Base-by-base conservation (phyloP, 2,329 filamentous ascomycete genomes). In the Trichoderma afroharzianum region DNA sequence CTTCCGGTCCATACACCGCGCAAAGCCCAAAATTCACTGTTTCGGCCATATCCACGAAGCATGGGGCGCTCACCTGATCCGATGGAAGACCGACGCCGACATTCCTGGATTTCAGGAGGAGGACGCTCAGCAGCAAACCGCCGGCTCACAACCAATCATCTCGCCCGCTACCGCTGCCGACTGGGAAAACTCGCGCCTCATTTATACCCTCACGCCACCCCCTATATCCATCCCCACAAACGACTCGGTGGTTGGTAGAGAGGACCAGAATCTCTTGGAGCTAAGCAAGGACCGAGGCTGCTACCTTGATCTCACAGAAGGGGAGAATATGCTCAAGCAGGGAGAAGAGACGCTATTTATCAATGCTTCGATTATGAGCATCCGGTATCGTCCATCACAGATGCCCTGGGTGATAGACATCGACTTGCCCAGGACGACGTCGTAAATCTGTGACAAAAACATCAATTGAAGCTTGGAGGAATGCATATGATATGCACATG, bases 31-130 rank as follows among this genome's bases (percentile, higher is more conserved):
- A 7, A 73, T 89, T 4, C 86, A 88, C 76, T 88, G 86, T 76
- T 89, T 88, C 71, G 87, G 87, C 0, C 88, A 89, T 72, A 85
- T 89, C n/a, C 88, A 90, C 75, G 86, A 88, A 74, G 84, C 82
- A 0, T 91, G 88, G 87, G 90, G 89, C 3, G 85, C 83, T 0
- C 85, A 84, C 67, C 72, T 87, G 3, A 83, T 88, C 0, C 79
- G 80, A 1, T 92, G 89, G 90, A 79, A 77, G 14, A 26, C 73
- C 9, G 47, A 30, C 21, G 12, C 69, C 24, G 58, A 82, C 79
- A 12, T 6, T 39, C n/a, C 11, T 6, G 3, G 36, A 2, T 2
- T 14, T 0, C 3, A 18, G 8, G 21, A 18, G 36, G 36, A 18
- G 2, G 36, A 8, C 15, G 30, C 9, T 15, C 11, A 32, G 32